A percentile compares a stretch with the other conserved stretches of the same genome.
Conservation (phyloP, 257 asterid genomes). For the Ilex asprella region DNA sequence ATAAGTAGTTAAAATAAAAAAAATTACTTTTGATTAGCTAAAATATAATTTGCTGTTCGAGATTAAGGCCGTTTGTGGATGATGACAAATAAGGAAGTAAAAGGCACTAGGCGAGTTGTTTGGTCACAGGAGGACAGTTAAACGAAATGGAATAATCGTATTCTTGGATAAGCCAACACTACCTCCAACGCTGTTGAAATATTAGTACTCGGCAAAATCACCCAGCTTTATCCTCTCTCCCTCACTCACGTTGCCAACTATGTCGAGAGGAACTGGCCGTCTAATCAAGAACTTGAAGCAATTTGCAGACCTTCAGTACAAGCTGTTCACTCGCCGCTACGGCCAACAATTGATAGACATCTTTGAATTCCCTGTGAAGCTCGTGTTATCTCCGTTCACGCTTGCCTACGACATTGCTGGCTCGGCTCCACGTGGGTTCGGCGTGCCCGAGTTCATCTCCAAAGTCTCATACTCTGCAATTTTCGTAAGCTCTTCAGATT, state of each 20-base stretch:
- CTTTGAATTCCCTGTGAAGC: constrained; percentile 69
- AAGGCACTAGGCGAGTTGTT: no score
- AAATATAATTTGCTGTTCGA: no score
- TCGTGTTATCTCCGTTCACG: constrained; percentile 75
- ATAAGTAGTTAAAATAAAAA: no score
- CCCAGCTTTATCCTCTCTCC: not conserved
- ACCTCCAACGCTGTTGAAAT: no score
- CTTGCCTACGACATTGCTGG: constrained; percentile 87
- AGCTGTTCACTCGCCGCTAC: constrained; percentile 45
- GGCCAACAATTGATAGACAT: constrained; percentile 64
- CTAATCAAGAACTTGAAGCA: constrained; percentile 33
- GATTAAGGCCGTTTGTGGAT: no score
- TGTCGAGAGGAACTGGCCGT: constrained; percentile 46
- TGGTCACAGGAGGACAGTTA: no score
- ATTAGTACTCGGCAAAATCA: no score
- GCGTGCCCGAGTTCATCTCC: constrained; percentile 83
- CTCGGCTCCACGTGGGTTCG: constrained; percentile 99
- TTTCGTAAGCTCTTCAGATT: constrained; percentile 39
- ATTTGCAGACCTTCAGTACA: constrained; percentile 51
- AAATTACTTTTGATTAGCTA: no score
- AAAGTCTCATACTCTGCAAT: constrained; percentile 82
- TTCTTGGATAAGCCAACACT: no score
- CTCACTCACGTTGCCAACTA: constrained; percentile 5
- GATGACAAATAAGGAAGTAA: no score
- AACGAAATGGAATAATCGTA: no score